phyloP scores from a whole-genome alignment of 257 asterid species.

The Rubia yunnanensis region DNA sequence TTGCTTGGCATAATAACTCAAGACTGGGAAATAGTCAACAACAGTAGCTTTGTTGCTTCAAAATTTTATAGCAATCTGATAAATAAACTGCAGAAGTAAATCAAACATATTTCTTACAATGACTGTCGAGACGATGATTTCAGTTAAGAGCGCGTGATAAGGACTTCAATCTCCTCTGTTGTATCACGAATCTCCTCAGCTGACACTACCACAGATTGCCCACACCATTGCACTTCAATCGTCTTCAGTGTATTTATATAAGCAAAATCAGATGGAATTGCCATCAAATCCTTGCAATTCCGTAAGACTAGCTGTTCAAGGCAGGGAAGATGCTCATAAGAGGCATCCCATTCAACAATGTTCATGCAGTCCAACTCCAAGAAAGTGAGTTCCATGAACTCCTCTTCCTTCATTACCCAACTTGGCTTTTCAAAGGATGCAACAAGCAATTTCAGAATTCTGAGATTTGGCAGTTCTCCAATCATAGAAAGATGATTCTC shows the following conservation, averaged over 20 bases:
- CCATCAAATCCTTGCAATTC: not conserved
- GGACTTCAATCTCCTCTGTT: not conserved
- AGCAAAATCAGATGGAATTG: not conserved
- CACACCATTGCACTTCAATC: slow-evolving; percentile 4
- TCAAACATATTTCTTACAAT: not conserved
- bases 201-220: slow-evolving; percentile 5
- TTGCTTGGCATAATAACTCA: not conserved
- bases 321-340: not conserved
- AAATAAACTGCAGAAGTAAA: not conserved
- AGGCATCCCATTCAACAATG: slow-evolving; percentile 3
- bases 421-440: not conserved
- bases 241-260: not conserved
- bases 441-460: not conserved
- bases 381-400: slow-evolving; percentile 1
- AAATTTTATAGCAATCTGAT: too few relatives aligned
- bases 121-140: not conserved
- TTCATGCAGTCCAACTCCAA: not conserved
- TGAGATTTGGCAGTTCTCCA: not conserved
- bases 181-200: not conserved
- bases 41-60: not conserved
- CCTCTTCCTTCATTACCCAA: slow-evolving; percentile 1
- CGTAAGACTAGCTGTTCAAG: not conserved
- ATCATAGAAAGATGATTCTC: not conserved
- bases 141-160: not conserved
- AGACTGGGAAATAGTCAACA: not conserved